Evolutionary conservation across 2,329 filamentous ascomycete species (phyloP).

Genomic region (Penicillium sp.): DNA sequence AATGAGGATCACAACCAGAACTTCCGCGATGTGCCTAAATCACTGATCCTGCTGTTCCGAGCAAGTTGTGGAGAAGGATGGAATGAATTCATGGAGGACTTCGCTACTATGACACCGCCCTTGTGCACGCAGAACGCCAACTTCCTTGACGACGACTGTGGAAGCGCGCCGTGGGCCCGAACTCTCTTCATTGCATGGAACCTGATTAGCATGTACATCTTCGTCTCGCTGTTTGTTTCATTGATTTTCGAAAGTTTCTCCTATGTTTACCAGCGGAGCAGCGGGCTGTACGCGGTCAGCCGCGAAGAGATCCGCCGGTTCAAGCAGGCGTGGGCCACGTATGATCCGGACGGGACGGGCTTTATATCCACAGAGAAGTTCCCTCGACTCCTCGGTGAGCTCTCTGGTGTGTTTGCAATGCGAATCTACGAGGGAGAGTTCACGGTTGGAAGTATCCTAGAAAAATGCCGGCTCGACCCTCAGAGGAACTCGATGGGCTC

Average conservation of each 20-base stretch:
- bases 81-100: conserved; percentile 97
- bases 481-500: conserved; percentile 22
- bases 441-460: conserved; percentile 80
- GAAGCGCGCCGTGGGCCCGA: conserved; percentile 83
- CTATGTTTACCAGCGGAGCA: conserved; percentile 96
- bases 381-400: conserved; percentile 77
- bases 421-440: conserved; percentile 90
- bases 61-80: conserved; percentile 94
- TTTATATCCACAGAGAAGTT: conserved; percentile 90
- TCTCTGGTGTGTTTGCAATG: conserved; percentile 96
- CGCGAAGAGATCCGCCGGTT: conserved; percentile 93
- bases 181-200: conserved; percentile 95
- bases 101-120: conserved; percentile 73
- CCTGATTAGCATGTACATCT: conserved; percentile 99
- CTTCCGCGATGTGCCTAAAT: conserved; percentile 89
- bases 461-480: conserved; percentile 67
- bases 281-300: conserved; percentile 84
- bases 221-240: conserved; percentile 96
- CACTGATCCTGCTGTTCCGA: conserved; percentile 86
- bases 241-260: conserved; percentile 99
- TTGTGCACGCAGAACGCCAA: conserved; percentile 69
- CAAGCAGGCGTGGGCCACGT: conserved; percentile 97
- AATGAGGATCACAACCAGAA: conserved; percentile 78
- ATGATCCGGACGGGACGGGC: conserved; percentile 86
- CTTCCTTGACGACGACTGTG: conserved; percentile 90